phyloP scores from a whole-genome alignment of 805 yeast genomes.

The Candida sithepensis region DNA sequence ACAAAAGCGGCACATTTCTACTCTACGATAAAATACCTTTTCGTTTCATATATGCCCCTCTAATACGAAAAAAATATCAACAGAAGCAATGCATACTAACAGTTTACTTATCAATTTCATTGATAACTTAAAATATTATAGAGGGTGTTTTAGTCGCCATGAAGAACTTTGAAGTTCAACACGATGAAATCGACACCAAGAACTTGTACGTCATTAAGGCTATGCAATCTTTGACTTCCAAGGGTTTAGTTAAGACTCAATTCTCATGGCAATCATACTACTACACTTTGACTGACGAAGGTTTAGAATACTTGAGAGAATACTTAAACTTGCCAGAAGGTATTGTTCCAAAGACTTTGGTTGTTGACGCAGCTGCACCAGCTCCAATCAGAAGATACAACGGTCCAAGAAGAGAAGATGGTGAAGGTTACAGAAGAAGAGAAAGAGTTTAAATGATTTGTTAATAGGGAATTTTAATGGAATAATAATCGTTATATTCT shows the following conservation, averaged over 20 bases:
- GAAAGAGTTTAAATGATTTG: slow-evolving; percentile 33
- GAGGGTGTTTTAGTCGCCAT: slow-evolving; percentile 99
- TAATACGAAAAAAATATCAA: not conserved
- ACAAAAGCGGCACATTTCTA: no score
- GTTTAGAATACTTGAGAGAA: slow-evolving; percentile 97
- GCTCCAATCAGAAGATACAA: slow-evolving; percentile 48
- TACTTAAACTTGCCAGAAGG: slow-evolving; percentile 98
- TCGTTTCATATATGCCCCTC: not conserved
- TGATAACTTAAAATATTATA: slow-evolving; percentile 27
- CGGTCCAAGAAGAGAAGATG: slow-evolving; percentile 50
- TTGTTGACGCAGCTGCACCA: slow-evolving; percentile 89
- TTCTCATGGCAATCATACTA: slow-evolving; percentile 99
- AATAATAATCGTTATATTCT: slow-evolving; percentile 2
- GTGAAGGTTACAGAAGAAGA: slow-evolving; percentile 62
- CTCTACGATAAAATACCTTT: not conserved
- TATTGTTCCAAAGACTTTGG: slow-evolving; percentile 97
- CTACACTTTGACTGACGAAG: slow-evolving; percentile 99
- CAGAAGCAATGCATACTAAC: slow-evolving; percentile 17
- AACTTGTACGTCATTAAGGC: slow-evolving; percentile 98
- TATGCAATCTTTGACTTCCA: slow-evolving; percentile 97
- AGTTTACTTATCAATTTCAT: not conserved
- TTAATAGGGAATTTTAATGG: slow-evolving; percentile 3
- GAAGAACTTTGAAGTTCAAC: slow-evolving; percentile 97
- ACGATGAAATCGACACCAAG: slow-evolving; percentile 97
- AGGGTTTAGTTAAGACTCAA: slow-evolving; percentile 99